Evolutionary conservation across 495 filamentous ascomycete species (phyloP).

Genomic region (Neurospora discreta): DNA sequence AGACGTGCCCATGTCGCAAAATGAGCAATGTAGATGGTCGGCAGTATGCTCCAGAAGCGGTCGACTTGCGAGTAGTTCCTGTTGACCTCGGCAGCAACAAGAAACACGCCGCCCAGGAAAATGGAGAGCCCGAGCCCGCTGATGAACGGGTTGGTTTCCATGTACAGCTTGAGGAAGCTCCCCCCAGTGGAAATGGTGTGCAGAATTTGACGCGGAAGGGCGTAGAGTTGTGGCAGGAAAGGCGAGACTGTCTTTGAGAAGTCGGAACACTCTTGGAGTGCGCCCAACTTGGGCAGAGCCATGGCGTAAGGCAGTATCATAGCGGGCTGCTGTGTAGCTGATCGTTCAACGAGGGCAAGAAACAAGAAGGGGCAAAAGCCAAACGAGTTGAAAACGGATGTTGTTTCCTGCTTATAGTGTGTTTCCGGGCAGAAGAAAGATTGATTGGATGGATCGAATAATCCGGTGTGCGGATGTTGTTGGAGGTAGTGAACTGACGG

Average conservation of each 20-base stretch:
- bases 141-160: slow-evolving; percentile 79
- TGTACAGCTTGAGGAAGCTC: slow-evolving; percentile 54
- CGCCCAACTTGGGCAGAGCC: slow-evolving; percentile 58
- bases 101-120: slow-evolving; percentile 53
- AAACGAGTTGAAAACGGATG: neutral
- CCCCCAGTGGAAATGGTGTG: slow-evolving; percentile 44
- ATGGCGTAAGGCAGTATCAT: slow-evolving; percentile 25
- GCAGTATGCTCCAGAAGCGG: slow-evolving; percentile 80
- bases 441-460: neutral
- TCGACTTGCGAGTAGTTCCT: slow-evolving; percentile 93
- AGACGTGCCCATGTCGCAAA: slow-evolving; percentile 70
- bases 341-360: neutral
- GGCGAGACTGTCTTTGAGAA: slow-evolving; percentile 60
- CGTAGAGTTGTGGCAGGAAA: slow-evolving; percentile 67
- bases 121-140: slow-evolving; percentile 63
- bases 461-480: neutral
- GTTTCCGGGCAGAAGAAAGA: neutral
- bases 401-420: neutral
- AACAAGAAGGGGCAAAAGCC: neutral
- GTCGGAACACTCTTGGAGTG: slow-evolving; percentile 59
- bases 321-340: neutral
- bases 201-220: slow-evolving; percentile 50
- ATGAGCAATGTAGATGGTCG: slow-evolving; percentile 81
- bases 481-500: neutral
- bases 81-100: slow-evolving; percentile 71